Evolutionary conservation across 2,329 filamentous ascomycete species (phyloP), one percentile per base, ranked within the genome.

Genomic region (Sporothrix brasiliensis): DNA sequence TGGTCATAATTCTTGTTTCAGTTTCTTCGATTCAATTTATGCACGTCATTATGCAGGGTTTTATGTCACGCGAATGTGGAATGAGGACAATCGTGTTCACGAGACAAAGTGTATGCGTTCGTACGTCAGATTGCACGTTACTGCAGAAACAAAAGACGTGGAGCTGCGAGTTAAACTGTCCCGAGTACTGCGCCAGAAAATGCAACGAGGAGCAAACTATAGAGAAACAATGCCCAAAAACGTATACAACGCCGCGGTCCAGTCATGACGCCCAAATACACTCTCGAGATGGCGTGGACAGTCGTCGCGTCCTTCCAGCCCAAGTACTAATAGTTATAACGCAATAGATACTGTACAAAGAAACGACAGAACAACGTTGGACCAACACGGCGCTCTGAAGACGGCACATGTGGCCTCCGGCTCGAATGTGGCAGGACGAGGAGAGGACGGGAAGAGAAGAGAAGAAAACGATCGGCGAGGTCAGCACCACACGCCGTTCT

Each of bases 401-500:
- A 14, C 49, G 49, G 27, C 34, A 24, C 34, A 56, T 34, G 44
- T 47, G 65, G 44, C 50, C 56, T 19, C 44, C 50, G 65, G 39
- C 27, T 54, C 34, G 30, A 47, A 7, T 47, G 58, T 47, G 58
- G 41, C 11, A 58, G 14, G 27, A 49, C 41, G 13, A 16, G 19
- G 16, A n/a, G 21, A 65, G 14, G 30, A 54, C 21, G 10, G 47
- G 10, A 54, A 27, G n/a, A 27, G 21, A 49, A 27, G 24, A 39
- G 9, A 53, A 21, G 24, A 5, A n/a, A 47, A 60, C 6, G 27
- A 6, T 3, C n/a, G 27, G n/a, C 0, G 14, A 11, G 41, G 10
- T 74, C 30, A 76, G 47, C 68, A 73, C 75, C 75, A 77, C 30
- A 75, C 54, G 14, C 60, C 68, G 19, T 69, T 68, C 49, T 67